Evolutionary conservation across 2,329 filamentous ascomycete genomes (phyloP).

Genomic region (Beauveria varroae): DNA sequence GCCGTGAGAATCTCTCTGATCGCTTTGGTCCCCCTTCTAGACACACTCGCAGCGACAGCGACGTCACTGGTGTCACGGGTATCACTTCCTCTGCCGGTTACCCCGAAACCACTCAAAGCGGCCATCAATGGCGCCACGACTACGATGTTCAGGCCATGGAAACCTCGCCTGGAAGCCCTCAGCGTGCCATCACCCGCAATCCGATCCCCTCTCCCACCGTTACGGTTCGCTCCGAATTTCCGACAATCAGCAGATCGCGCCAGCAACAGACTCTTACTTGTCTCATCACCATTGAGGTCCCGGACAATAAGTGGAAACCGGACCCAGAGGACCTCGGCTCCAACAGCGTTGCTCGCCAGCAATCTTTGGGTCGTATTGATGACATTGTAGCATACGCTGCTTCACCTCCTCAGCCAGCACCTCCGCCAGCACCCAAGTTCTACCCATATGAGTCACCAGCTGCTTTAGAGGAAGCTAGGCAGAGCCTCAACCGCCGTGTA

Average conservation of each 20-base stretch:
- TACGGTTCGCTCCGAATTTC: slow-evolving; percentile 95
- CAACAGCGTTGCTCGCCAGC: slow-evolving; percentile 35
- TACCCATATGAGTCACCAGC: slow-evolving; percentile 69
- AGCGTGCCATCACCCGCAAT: slow-evolving; percentile 62
- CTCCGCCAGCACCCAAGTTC: slow-evolving; percentile 43
- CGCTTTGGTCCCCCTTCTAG: slow-evolving; percentile 38
- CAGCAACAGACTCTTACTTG: slow-evolving; percentile 95
- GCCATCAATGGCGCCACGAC: slow-evolving; percentile 70
- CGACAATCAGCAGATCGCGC: slow-evolving; percentile 82
- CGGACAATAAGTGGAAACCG: slow-evolving; percentile 84
- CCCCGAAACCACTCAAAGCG: slow-evolving; percentile 64
- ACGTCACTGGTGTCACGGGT: slow-evolving; percentile 55
- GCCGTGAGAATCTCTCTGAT: slow-evolving; percentile 40
- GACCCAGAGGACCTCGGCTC: slow-evolving; percentile 71
- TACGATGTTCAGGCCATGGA: slow-evolving; percentile 98
- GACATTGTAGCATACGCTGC: slow-evolving; percentile 48
- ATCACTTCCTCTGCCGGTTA: slow-evolving; percentile 72
- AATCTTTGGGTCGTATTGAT: slow-evolving; percentile 38
- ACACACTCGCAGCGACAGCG: slow-evolving; percentile 74
- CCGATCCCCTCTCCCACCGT: slow-evolving; percentile 86
- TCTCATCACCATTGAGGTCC: slow-evolving; percentile 86
- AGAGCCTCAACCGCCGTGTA: slow-evolving; percentile 76
- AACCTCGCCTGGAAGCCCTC: slow-evolving; percentile 66
- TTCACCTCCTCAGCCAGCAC: slow-evolving; percentile 48
- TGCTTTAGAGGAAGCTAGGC: slow-evolving; percentile 75